Percentiles rank a stretch among this genome's conserved stretches.
Conservation (phyloP, 2,329 filamentous ascomycete species). For the Neopestalotiopsis sp. region DNA sequence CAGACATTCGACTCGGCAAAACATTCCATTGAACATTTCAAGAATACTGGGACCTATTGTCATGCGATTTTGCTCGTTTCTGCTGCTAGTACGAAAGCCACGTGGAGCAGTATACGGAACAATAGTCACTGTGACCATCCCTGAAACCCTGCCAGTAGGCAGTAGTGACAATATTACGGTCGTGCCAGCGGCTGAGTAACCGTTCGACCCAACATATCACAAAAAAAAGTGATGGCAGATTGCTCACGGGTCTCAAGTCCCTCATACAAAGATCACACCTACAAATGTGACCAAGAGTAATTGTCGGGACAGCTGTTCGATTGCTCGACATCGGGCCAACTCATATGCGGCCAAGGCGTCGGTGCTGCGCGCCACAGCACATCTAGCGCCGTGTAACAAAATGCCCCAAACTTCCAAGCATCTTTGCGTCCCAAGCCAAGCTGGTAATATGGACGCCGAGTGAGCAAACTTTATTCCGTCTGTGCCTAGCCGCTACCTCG, state of each 20-base stretch:
- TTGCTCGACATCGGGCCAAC: background rate
- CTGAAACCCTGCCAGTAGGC: background rate
- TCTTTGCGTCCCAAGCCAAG: background rate
- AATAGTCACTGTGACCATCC: background rate
- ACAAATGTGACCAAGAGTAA: background rate
- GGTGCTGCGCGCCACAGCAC: background rate
- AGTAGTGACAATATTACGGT: background rate
- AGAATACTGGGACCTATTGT: background rate
- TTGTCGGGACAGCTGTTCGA: background rate
- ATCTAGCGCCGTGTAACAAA: background rate
- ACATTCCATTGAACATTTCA: constrained; percentile 1
- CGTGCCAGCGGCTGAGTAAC: background rate
- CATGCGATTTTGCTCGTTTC: background rate
- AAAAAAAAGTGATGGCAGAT: background rate
- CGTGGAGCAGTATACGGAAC: background rate
- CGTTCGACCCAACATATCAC: background rate
- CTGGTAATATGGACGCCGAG: background rate
- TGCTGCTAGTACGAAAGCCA: background rate
- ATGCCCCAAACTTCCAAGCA: background rate
- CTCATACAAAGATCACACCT: background rate
- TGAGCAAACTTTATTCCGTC: background rate
- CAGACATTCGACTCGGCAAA: background rate
- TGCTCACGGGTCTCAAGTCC: background rate
- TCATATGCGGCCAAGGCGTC: background rate
- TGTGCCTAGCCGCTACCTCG: background rate